phyloP scores from a whole-genome alignment of 2,329 filamentous ascomycete species.

The Venturia pyrina region DNA sequence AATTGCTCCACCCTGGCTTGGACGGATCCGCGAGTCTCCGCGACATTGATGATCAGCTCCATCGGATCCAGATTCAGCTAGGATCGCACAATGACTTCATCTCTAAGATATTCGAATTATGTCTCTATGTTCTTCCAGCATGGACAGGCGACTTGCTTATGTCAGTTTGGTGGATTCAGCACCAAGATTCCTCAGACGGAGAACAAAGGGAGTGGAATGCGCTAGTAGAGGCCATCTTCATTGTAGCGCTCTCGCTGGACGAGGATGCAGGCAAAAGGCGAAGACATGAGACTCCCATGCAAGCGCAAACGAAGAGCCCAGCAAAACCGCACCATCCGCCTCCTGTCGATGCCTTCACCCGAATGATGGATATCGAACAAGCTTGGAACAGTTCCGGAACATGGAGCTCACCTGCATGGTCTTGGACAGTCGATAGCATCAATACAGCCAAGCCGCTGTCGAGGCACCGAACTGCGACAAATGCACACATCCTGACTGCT shows the following conservation, averaged over 20 bases:
- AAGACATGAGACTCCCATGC: conserved; percentile 8
- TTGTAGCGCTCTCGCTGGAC: conserved; percentile 21
- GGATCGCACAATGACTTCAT: conserved; percentile 22
- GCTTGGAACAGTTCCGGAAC: conserved; percentile 20
- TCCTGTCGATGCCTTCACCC: conserved; percentile 1
- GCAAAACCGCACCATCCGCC: background rate
- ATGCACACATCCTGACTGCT: conserved; percentile 2
- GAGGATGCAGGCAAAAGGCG: conserved; percentile 3
- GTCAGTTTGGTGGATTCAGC: conserved; percentile 29
- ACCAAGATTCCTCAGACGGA: conserved; percentile 18
- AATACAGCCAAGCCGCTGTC: background rate
- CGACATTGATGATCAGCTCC: conserved; percentile 23
- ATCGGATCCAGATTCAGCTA: conserved; percentile 24
- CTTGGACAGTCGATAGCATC: conserved; percentile 20
- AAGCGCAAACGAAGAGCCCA: conserved; percentile 11
- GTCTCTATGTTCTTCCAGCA: conserved; percentile 25
- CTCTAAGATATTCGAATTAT: conserved; percentile 23
- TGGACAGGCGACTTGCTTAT: conserved; percentile 27
- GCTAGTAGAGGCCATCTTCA: conserved; percentile 30
- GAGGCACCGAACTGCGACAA: background rate
- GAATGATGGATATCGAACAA: conserved; percentile 16
- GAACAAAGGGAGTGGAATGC: conserved; percentile 27
- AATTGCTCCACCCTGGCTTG: conserved; percentile 20
- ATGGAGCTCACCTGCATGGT: conserved; percentile 25
- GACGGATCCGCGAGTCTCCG: conserved; percentile 22